Evolutionary conservation across 1,284 basidiomycete species (phyloP), one percentile per base, ranked within the genome.

Genomic region (Sporisorium sorghi): DNA sequence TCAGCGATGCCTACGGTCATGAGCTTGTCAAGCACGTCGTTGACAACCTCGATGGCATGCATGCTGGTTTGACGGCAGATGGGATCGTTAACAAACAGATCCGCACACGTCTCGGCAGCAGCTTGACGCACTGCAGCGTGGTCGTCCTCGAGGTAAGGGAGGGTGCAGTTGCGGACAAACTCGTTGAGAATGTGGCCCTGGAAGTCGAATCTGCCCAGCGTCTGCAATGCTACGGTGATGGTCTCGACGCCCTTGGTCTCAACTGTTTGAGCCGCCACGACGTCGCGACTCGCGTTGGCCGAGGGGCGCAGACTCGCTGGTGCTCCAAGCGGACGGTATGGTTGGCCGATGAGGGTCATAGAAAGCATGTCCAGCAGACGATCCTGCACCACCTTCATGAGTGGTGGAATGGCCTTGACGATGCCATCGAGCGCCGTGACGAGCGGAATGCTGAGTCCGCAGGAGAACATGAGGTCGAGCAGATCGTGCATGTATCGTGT

Each of bases 1-100:
- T 99, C 97, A 19, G 97, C 96, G 59, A 99, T 97, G 15, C 93
- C 97, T 37, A 98, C 94, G 0, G 94, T 97, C 71, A 99, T 87
- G 17, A 99, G 88, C 86, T 99, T 99, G 85, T 98, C 95, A 44
- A 99, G 88, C 19, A 99, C 95, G 77, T 99, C 97, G 84, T 94
- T 95, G 83, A 99, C 96, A 66, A 99, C 92, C 83, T 98, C 94
- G 67, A 97, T 96, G 5, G 96, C 93, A 84, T 98, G 93, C 81
- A 92, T 94, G 86, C 94, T 97, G 19, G 93, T 92, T 86, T 98
- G 95, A 79, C 93, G 94, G 85, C 93, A 95, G 65, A 99, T 97
- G 0, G 96, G 96, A 85, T 99, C 97, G 70, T 92, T 91, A 62
- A 96, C 91, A 81, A 98, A 84, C 24, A 97, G 39, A 95, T 88